A percentile compares a stretch with the other conserved stretches of the same genome.
Conservation (phyloP, 2,329 filamentous ascomycete genomes). For the Balansia obtecta region DNA sequence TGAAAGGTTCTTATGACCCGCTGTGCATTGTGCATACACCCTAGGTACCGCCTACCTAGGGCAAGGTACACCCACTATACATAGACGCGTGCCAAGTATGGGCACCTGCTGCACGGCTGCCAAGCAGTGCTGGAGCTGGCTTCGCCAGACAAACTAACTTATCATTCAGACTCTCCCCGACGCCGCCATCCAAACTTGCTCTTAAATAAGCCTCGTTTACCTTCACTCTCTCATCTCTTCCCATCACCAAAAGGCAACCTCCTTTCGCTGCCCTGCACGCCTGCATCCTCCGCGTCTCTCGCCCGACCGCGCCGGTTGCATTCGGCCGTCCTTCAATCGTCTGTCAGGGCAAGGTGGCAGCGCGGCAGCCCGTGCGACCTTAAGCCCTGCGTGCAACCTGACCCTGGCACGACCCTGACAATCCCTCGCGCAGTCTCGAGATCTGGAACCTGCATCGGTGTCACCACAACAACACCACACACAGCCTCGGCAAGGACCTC, state of each 20-base stretch:
- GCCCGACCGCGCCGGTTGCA: neutral
- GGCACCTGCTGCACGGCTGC: too few species aligned
- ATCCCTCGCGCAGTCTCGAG: neutral
- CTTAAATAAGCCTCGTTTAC: neutral
- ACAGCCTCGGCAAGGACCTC: neutral
- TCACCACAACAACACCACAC: neutral
- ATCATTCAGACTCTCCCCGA: neutral
- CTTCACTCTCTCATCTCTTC: neutral
- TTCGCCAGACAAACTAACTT: too few species aligned
- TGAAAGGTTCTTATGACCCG: too few species aligned
- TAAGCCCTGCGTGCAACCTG: neutral
- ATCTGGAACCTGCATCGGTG: neutral
- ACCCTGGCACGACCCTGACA: too few species aligned
- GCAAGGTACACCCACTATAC: neutral
- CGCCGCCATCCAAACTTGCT: neutral
- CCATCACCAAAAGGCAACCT: neutral
- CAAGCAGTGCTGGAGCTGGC: too few species aligned
- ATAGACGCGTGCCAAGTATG: too few species aligned
- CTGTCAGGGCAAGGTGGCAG: neutral
- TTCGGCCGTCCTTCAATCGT: neutral
- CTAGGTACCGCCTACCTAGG: too few species aligned
- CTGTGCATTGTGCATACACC: too few species aligned
- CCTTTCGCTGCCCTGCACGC: neutral
- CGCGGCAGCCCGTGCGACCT: neutral
- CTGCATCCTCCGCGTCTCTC: neutral